Evolutionary conservation across 1,139 yeast genomes (phyloP).

Genomic region (Pichia sp.): DNA sequence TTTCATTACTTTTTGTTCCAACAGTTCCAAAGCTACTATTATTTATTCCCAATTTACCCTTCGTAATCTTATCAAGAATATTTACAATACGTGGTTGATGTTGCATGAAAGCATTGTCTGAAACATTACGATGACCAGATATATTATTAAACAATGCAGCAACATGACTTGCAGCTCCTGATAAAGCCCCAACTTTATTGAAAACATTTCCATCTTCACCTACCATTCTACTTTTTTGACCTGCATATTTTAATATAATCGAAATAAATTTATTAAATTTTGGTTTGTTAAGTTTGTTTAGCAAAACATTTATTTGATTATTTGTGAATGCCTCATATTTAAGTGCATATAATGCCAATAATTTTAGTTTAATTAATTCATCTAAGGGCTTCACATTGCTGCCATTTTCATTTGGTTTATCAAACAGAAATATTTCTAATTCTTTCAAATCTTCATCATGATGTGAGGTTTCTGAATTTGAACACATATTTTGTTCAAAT

Average conservation of each 20-base stretch:
- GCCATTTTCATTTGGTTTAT: constrained; percentile 15
- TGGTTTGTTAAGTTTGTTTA: constrained; percentile 33
- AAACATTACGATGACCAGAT: constrained; percentile 21
- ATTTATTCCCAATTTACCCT: constrained; percentile 36
- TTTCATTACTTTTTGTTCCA: constrained; percentile 7
- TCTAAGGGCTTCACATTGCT: constrained; percentile 27
- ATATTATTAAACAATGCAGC: constrained; percentile 25
- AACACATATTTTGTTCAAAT: constrained; percentile 77
- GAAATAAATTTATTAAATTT: constrained; percentile 32
- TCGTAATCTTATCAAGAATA: constrained; percentile 42
- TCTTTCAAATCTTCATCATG: constrained; percentile 41
- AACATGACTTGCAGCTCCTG: constrained; percentile 20
- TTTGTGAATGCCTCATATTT: constrained; percentile 50
- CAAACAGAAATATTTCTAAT: constrained; percentile 39
- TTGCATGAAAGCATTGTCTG: constrained; percentile 45
- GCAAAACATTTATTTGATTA: constrained; percentile 35
- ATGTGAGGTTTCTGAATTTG: constrained; percentile 46
- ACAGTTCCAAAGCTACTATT: constrained; percentile 3
- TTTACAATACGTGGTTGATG: constrained; percentile 70
- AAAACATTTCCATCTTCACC: constrained; percentile 34
- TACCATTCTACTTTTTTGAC: constrained; percentile 35
- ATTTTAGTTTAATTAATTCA: constrained; percentile 44
- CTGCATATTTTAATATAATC: constrained; percentile 35
- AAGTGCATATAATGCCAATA: constrained; percentile 67
- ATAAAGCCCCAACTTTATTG: constrained; percentile 22